Percentiles rank a stretch among this genome's conserved stretches.
Conservation (phyloP, 2,329 filamentous ascomycete genomes). For the Parastagonospora nodorum region DNA sequence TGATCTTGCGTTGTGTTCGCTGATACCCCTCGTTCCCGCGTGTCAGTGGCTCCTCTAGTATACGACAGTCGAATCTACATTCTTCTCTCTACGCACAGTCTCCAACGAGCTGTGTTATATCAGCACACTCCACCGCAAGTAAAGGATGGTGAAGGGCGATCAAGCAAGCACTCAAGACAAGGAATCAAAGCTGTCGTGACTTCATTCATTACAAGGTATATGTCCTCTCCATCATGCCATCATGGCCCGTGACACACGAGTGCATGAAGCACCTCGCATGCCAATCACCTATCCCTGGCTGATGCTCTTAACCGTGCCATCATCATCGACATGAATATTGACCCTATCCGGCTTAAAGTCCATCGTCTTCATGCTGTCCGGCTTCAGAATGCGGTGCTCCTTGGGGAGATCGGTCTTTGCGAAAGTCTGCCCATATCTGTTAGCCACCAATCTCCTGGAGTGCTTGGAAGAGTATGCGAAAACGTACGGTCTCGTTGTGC, state of each 20-base stretch:
- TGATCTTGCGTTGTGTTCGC: neutral
- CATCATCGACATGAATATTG: constrained; percentile 55
- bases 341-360: constrained; percentile 55
- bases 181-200: neutral
- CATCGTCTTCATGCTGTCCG: constrained; percentile 53
- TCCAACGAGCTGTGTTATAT: too few species aligned
- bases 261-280: too few species aligned
- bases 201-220: constrained; percentile 1
- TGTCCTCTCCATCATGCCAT: neutral
- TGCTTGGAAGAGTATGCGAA: neutral
- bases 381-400: constrained; percentile 54
- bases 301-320: constrained; percentile 56
- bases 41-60: too few species aligned
- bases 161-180: neutral
- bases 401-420: constrained; percentile 56
- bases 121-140: neutral
- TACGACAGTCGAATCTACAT: too few species aligned
- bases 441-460: neutral
- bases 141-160: neutral
- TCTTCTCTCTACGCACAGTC: too few species aligned
- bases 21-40: too few species aligned
- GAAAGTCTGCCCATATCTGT: constrained; percentile 50
- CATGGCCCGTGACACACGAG: too few species aligned
- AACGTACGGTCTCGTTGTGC: constrained; percentile 51
- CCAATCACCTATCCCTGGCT: constrained; percentile 47